Base-by-base conservation (phyloP, 164 flowering plant genomes). In the Vitis rupestris region DNA sequence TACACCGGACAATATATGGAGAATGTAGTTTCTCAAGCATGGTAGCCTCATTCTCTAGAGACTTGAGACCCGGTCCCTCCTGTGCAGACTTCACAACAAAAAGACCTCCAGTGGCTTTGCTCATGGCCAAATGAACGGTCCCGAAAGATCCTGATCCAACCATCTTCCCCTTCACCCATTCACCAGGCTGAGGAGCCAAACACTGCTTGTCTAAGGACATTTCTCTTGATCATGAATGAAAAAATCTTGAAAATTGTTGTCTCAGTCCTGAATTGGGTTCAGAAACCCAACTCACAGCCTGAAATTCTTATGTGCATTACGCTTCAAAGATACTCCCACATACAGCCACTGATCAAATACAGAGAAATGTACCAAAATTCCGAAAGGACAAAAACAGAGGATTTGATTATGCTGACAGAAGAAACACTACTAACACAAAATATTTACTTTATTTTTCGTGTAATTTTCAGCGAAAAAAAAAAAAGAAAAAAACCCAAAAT, bases 81-180 rank as follows among this genome's bases (percentile, higher is more conserved):
- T 65, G 50, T 37, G 88, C 80, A 37, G 89, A 78, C 69, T 88
- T 88, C 53, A 78, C 83, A 6, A 75, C 87, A 50, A 84, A 83
- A n/a, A 86, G 76, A 4, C 72, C 81, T 1, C 88, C 88, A 0
- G 82, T 86, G 67, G 66, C 30, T 62, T 65, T 86, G 77, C 71
- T 72, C 81, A 82, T 84, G 29, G 87, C 92, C 78, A 86, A 69
- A 64, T 74, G 75, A 17, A 88, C 88, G 16, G 69, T 65, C 48
- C 86, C 88, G 63, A 76, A 83, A 9, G 90, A 80, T 1, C 92
- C 90, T 8, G 75, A 70, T 47, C 90, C 90, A 14, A 88, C 63
- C 49, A 77, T 67, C 44, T 80, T 75, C 4, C 92, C 92, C 61
- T 76, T 81, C 68, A 83, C 72, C 90, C 92, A 88, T 57, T 79